A percentile compares a stretch with the other conserved stretches of the same genome.
phyloP scores from a whole-genome alignment of 2,329 filamentous ascomycete species.

The Pyrenochaeta sp. region DNA sequence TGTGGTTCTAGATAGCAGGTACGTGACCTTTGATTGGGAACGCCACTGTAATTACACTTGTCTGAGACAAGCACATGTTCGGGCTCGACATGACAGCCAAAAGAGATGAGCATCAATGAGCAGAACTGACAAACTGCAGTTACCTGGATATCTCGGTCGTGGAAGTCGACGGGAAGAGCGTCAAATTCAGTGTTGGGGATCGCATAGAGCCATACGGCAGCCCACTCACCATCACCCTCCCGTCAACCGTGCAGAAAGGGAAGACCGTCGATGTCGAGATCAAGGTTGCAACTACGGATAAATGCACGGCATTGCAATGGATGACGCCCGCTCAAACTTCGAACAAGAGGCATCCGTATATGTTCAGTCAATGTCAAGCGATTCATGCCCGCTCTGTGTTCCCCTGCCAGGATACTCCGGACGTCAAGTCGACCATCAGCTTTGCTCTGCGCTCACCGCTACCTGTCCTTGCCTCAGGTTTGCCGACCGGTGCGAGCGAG shows the following conservation, averaged over 20 bases:
- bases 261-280: constrained; percentile 58
- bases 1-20: constrained; percentile 85
- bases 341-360: constrained; percentile 95
- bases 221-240: constrained; percentile 69
- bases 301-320: constrained; percentile 95
- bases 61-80: not conserved
- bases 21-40: constrained; percentile 1
- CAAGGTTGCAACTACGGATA: constrained; percentile 77
- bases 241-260: constrained; percentile 56
- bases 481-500: constrained; percentile 65
- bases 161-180: constrained; percentile 70
- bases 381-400: constrained; percentile 95
- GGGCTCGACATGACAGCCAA: not conserved
- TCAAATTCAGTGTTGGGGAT: constrained; percentile 75
- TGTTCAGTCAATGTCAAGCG: constrained; percentile 98
- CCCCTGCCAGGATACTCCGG: constrained; percentile 96
- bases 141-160: constrained; percentile 78
- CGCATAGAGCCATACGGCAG: constrained; percentile 77
- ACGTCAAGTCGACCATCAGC: constrained; percentile 93
- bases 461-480: constrained; percentile 90
- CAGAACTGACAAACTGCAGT: constrained; percentile 47
- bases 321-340: constrained; percentile 91
- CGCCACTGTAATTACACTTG: not conserved
- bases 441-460: constrained; percentile 88
- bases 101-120: not conserved